Evolutionary conservation across 257 asterid species (phyloP).

Genomic region (Penstemon davidsonii): DNA sequence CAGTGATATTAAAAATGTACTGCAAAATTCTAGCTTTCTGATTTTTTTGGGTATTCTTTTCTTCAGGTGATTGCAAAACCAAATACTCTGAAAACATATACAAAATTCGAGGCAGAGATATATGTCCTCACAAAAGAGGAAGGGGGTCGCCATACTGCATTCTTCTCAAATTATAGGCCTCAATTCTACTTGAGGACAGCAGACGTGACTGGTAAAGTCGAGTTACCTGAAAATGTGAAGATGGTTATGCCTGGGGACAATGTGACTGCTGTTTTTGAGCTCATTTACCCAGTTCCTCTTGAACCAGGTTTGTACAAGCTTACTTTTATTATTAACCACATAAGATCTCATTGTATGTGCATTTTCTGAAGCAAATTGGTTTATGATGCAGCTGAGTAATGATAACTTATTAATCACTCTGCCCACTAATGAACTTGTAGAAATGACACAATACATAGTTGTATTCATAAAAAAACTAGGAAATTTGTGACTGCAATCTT

Average conservation of each 20-base stretch:
- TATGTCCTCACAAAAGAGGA: slow-evolving; percentile 98
- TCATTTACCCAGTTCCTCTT: slow-evolving; percentile 84
- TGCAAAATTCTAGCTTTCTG: not conserved
- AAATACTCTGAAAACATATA: slow-evolving; percentile 73
- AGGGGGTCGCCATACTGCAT: slow-evolving; percentile 99
- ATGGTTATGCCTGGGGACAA: slow-evolving; percentile 99
- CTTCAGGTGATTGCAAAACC: slow-evolving; percentile 93
- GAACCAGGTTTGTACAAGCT: slow-evolving; percentile 59
- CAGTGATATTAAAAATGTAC: no score
- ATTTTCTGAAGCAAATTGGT: no score
- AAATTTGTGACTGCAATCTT: no score
- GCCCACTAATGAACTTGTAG: no score
- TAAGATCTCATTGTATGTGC: no score
- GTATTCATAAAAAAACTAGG: no score
- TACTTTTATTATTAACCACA: no score
- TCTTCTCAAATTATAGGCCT: slow-evolving; percentile 91
- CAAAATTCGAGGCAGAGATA: slow-evolving; percentile 94
- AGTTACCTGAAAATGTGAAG: slow-evolving; percentile 94
- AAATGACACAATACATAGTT: no score
- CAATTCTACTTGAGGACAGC: slow-evolving; percentile 98
- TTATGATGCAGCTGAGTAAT: no score
- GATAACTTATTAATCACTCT: no score
- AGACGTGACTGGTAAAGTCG: slow-evolving; percentile 96
- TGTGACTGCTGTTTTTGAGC: slow-evolving; percentile 90
- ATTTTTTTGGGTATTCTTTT: slow-evolving; percentile 15